Percentiles rank a stretch among this genome's conserved stretches.
Conservation (phyloP, 106 monocot species). For the Apostasia shenzhenica region DNA sequence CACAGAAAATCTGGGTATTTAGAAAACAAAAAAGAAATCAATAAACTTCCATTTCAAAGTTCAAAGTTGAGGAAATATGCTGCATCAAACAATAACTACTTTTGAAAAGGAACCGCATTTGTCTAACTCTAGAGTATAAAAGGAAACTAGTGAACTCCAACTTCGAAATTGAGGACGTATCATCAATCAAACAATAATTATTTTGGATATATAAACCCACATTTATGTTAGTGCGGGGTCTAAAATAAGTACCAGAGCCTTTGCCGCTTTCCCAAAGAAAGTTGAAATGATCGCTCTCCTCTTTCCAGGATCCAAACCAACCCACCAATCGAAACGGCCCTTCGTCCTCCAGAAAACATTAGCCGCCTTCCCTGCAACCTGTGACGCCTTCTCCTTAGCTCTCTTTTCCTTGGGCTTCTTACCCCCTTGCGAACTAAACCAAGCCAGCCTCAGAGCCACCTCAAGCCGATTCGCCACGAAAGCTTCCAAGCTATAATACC, state of each 20-base stretch:
- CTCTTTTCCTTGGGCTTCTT: constrained; percentile 47
- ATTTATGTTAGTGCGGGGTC: neutral
- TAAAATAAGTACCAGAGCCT: constrained; percentile 39
- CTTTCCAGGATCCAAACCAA: constrained; percentile 30
- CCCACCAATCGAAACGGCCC: constrained; percentile 89
- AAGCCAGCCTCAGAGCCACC: constrained; percentile 58
- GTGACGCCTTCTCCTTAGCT: constrained; percentile 18
- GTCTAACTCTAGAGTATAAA: too few species aligned
- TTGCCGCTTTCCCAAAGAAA: constrained; percentile 52
- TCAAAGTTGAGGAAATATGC: too few species aligned
- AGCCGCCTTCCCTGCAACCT: constrained; percentile 25
- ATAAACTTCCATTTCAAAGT: too few species aligned
- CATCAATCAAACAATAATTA: neutral
- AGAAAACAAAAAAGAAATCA: too few species aligned
- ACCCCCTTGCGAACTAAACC: constrained; percentile 32
- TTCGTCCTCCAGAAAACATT: constrained; percentile 92
- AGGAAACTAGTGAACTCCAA: too few species aligned
- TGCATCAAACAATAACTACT: too few species aligned
- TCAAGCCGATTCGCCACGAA: constrained; percentile 73
- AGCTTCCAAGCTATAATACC: constrained; percentile 76
- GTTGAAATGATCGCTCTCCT: constrained; percentile 32
- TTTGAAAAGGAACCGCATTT: too few species aligned
- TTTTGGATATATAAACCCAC: neutral
- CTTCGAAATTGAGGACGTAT: neutral
- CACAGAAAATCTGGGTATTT: too few species aligned